Conservation (phyloP, 345 rosid genomes). For the Limnanthes douglasii region DNA sequence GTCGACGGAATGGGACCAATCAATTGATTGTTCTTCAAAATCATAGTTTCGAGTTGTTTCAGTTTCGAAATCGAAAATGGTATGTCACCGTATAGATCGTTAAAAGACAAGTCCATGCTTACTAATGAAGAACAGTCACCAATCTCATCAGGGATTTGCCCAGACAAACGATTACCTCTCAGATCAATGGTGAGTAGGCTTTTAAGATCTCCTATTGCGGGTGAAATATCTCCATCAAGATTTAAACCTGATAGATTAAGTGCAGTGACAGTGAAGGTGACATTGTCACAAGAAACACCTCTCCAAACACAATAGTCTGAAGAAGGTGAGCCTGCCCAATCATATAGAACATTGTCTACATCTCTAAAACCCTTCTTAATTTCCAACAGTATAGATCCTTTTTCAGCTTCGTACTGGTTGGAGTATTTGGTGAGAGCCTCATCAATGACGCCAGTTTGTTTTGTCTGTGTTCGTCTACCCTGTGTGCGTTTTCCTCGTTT, state of each 20-base stretch:
- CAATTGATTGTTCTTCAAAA: conserved; percentile 75
- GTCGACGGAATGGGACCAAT: conserved; percentile 88
- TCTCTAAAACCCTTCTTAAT: conserved; percentile 87
- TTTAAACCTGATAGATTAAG: conserved; percentile 83
- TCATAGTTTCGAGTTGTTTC: conserved; percentile 67
- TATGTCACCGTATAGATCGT: conserved; percentile 79
- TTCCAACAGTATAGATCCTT: conserved; percentile 75
- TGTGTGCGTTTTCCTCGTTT: too few species aligned
- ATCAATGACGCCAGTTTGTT: too few species aligned
- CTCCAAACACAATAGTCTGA: conserved; percentile 87
- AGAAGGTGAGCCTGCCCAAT: conserved; percentile 65
- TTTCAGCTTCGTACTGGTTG: too few species aligned
- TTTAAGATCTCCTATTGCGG: conserved; percentile 81
- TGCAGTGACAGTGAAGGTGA: conserved; percentile 68
- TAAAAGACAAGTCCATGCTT: conserved; percentile 79
- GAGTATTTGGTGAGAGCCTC: too few species aligned
- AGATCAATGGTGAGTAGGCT: conserved; percentile 55
- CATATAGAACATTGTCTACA: conserved; percentile 80
- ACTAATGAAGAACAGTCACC: conserved; percentile 74
- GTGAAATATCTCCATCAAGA: conserved; percentile 89
- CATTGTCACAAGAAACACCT: conserved; percentile 75
- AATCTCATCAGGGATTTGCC: conserved; percentile 96
- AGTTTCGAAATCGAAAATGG: conserved; percentile 84
- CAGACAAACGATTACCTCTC: conserved; percentile 56
- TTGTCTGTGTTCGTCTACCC: too few species aligned